Conservation (phyloP, 129 eudicot genomes). For the Artemisia argyi region DNA sequence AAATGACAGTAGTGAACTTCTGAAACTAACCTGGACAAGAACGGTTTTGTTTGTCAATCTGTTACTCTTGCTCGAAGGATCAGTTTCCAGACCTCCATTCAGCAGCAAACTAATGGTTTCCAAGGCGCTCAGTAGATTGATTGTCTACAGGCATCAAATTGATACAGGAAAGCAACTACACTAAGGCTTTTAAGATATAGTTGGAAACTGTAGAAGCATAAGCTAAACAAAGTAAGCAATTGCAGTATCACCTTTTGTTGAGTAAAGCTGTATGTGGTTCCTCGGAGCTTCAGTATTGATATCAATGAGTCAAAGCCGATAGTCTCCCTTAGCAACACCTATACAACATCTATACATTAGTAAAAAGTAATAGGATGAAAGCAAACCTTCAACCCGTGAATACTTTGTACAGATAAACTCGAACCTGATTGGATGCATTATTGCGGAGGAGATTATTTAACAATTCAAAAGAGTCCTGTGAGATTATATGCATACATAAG, state of each 20-base stretch:
- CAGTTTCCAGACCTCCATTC: slow-evolving; percentile 55
- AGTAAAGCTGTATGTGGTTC: slow-evolving; percentile 80
- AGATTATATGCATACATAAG: slow-evolving; percentile 11
- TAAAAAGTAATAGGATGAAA: slow-evolving; percentile 23
- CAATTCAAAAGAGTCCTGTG: slow-evolving; percentile 91
- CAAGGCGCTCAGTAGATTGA: slow-evolving; percentile 85
- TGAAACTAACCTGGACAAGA: slow-evolving; percentile 81
- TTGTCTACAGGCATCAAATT: slow-evolving; percentile 67
- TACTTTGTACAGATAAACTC: slow-evolving; percentile 7
- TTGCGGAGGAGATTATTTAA: slow-evolving; percentile 84
- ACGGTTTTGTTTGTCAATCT: slow-evolving; percentile 68
- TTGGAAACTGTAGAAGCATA: not conserved
- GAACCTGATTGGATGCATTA: slow-evolving; percentile 87
- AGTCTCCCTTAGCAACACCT: slow-evolving; percentile 93
- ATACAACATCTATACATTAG: slow-evolving; percentile 29
- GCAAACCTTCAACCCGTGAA: slow-evolving; percentile 1
- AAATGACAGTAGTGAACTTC: not conserved
- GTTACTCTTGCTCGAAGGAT: slow-evolving; percentile 67
- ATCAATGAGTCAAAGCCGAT: slow-evolving; percentile 83
- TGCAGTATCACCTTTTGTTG: slow-evolving; percentile 79
- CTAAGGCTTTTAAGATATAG: slow-evolving; percentile 5
- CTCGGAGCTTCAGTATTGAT: slow-evolving; percentile 86
- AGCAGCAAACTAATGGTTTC: slow-evolving; percentile 79
- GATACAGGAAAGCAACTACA: slow-evolving; percentile 24
- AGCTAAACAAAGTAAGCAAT: slow-evolving; percentile 17